Evolutionary conservation across 2,329 filamentous ascomycete species (phyloP).

Genomic region (Lasiodiplodia gonubiensis): DNA sequence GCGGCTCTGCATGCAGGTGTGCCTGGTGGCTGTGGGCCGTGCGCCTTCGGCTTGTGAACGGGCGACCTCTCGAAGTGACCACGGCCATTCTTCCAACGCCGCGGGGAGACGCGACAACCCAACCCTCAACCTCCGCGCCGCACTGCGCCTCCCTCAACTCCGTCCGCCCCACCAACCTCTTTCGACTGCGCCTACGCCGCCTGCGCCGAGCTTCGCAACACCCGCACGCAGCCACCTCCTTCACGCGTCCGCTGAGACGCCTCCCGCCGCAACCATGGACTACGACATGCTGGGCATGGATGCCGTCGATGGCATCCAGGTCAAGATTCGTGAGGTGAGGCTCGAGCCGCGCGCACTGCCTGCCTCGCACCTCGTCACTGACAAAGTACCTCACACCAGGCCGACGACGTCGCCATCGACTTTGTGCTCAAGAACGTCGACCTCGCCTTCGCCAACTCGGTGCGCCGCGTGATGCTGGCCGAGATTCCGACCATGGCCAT

Average conservation of each 20-base stretch:
- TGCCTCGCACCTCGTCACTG: constrained; percentile 30
- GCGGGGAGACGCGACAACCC: constrained; percentile 1
- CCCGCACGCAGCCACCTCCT: constrained; percentile 19
- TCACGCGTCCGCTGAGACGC: constrained; percentile 19
- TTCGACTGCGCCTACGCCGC: neutral
- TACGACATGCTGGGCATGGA: constrained; percentile 54
- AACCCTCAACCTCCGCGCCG: neutral
- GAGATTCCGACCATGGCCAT: constrained; percentile 95
- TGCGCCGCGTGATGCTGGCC: constrained; percentile 88
- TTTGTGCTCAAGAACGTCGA: constrained; percentile 91
- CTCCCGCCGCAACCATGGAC: constrained; percentile 50
- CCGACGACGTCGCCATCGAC: constrained; percentile 80
- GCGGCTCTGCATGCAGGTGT: constrained; percentile 18
- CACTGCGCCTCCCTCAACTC: neutral
- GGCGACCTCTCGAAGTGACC: constrained; percentile 8
- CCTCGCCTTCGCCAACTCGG: constrained; percentile 87
- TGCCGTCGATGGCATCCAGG: constrained; percentile 53
- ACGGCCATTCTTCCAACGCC: constrained; percentile 6
- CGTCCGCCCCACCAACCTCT: neutral
- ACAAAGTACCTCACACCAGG: constrained; percentile 57
- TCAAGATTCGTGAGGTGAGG: constrained; percentile 53
- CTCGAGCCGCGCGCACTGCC: neutral
- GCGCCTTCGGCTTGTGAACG: constrained; percentile 6
- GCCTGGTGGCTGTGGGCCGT: neutral
- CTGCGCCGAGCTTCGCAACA: constrained; percentile 1